phyloP scores from a whole-genome alignment of 169 alveolate genomes.

The Perkinsus chesapeaki region DNA sequence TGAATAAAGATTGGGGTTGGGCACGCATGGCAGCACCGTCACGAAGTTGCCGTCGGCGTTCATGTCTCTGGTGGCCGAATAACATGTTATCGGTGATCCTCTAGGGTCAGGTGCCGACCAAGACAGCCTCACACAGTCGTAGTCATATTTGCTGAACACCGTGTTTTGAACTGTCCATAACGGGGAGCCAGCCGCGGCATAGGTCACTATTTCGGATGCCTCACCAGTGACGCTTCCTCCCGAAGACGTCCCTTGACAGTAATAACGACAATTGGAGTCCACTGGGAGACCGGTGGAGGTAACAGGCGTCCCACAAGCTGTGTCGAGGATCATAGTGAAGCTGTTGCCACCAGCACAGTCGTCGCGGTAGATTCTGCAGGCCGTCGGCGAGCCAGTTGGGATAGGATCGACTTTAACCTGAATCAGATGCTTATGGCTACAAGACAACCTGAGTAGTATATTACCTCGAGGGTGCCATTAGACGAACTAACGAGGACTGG shows the following conservation, averaged over 20 bases:
- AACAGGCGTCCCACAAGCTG: neutral
- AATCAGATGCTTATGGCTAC: neutral
- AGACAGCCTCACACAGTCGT: neutral
- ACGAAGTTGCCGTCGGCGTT: constrained; percentile 6
- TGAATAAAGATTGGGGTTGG: constrained; percentile 4
- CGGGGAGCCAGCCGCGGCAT: constrained; percentile 13
- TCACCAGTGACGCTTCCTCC: neutral
- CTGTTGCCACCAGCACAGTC: neutral
- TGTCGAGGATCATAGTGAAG: neutral
- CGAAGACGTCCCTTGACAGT: neutral
- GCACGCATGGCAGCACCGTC: neutral
- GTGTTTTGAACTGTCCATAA: constrained; percentile 1
- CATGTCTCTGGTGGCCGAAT: constrained; percentile 5
- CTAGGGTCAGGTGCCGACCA: constrained; percentile 7
- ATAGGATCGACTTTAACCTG: neutral
- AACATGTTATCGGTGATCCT: constrained; percentile 10
- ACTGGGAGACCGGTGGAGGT: neutral
- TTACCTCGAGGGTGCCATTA: neutral
- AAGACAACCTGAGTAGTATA: neutral
- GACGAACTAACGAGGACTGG: neutral
- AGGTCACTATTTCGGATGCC: constrained; percentile 9
- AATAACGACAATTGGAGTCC: neutral
- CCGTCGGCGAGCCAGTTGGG: neutral
- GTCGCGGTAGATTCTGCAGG: neutral
- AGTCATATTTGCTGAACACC: neutral